These are phyloP conservation scores for Arthrobotrys megalospora DNA, from an alignment of 2,329 filamentous ascomycete genomes.

Conservation along the genomic window DNA sequence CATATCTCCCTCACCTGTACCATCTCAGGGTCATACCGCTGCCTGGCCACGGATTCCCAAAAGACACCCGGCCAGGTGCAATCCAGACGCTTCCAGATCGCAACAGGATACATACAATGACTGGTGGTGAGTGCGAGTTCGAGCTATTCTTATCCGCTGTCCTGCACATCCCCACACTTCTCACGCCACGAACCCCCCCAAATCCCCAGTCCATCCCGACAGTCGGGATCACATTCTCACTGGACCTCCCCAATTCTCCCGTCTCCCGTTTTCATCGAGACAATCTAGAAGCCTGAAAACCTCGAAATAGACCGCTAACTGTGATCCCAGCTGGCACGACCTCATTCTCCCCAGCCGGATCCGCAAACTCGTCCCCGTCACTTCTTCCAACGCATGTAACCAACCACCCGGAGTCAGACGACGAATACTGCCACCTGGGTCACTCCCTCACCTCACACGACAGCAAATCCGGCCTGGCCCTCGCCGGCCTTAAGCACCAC, in stretches of 20 bases:
- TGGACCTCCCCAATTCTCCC: conserved; percentile 13
- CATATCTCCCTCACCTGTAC: not conserved
- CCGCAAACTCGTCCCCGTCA: conserved; percentile 57
- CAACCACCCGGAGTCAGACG: conserved; percentile 59
- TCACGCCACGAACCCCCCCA: conserved; percentile 16
- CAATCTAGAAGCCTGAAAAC: conserved; percentile 15
- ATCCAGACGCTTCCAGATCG: conserved; percentile 30
- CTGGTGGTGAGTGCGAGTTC: conserved; percentile 40
- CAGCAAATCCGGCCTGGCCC: conserved; percentile 24
- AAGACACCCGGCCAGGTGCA: conserved; percentile 7
- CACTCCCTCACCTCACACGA: conserved; percentile 57
- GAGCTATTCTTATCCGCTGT: conserved; percentile 17
- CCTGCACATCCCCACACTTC: conserved; percentile 37
- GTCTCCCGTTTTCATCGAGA: conserved; percentile 6
- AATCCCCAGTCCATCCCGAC: not conserved
- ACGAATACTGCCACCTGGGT: conserved; percentile 49
- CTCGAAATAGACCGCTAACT: conserved; percentile 30
- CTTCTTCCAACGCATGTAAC: conserved; percentile 61
- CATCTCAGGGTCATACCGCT: not conserved
- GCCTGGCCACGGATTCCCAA: not conserved
- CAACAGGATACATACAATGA: conserved; percentile 15
- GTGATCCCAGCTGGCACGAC: conserved; percentile 52
- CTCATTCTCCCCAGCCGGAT: conserved; percentile 59
- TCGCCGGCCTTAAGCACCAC: conserved; percentile 13
- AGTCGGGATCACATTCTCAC: conserved; percentile 11